Base-by-base conservation (phyloP, 176 grass and related monocot species). In the Oryza officinalis region DNA sequence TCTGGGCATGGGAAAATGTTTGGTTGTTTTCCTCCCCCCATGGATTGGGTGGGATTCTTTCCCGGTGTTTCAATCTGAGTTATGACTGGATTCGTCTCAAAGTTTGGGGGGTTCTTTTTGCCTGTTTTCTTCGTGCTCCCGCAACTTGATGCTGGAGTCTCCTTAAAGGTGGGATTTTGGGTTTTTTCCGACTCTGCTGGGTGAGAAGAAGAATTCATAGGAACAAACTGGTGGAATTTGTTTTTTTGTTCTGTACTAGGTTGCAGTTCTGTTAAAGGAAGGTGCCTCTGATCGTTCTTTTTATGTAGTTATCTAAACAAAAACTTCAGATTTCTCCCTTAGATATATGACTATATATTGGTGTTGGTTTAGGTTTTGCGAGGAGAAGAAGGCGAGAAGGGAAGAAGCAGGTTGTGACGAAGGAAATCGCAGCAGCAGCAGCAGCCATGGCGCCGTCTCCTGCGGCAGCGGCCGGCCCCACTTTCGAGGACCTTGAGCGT, bases 401-500 rank as follows among this genome's bases (percentile, higher is more conserved):
- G 60, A 82, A 28, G 43, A 23, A 81, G 47, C 8, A 30, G 57
- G 8, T 72, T 69, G 72, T 17, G 23, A 78, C 43, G 8, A 7
- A 15, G 49, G 64, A 13, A 46, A 30, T 4, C 3, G n/a, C 13
- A 54, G 49, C 5, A 50, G 45, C 5, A 50, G 45, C 50, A 2
- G 20, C 32, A 13, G 70, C 41, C 2, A 93, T 88, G 92, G 79
- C 77, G 67, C 84, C 92, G 2, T 83, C 88, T 77, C 83, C 77
- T 2, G 86, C 26, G 0, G 80, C 70, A 6, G 74, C 50, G 38
- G 35, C 82, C 15, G 82, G 81, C 75, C 85, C 88, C 71, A 93
- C 83, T 47, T 91, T 93, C 10, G 95, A 95, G 79, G 92, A 95
- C 44, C 86, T 95, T 0, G 95, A 98, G 83, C 88, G 87, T 22